These are phyloP conservation scores for Carpinus fangiana DNA, from an alignment of 306 rosid genomes.

Conservation along the genomic window DNA sequence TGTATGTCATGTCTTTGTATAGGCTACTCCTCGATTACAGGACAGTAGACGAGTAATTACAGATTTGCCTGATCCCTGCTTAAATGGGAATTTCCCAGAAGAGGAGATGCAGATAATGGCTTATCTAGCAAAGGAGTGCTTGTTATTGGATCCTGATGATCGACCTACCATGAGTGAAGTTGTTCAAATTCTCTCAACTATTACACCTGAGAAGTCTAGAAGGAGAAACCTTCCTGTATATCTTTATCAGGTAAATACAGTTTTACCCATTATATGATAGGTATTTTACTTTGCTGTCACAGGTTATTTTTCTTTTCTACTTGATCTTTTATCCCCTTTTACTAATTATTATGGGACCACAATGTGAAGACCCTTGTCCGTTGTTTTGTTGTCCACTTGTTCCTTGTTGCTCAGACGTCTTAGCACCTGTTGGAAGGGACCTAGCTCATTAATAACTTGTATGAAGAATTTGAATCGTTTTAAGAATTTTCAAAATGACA, in stretches of 20 bases:
- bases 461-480: too few species aligned
- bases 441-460: not conserved
- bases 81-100: conserved; percentile 71
- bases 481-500: too few species aligned
- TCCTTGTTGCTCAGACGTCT: not conserved
- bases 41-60: conserved; percentile 63
- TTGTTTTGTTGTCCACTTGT: too few species aligned
- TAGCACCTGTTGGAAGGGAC: not conserved
- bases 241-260: conserved; percentile 60
- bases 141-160: conserved; percentile 82
- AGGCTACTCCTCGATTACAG: conserved; percentile 79
- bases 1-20: conserved; percentile 29
- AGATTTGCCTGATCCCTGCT: conserved; percentile 69
- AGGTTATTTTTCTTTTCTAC: not conserved
- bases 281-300: not conserved
- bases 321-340: not conserved
- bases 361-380: not conserved
- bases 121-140: conserved; percentile 91
- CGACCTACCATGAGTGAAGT: conserved; percentile 96
- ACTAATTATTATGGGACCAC: not conserved
- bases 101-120: conserved; percentile 94
- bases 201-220: conserved; percentile 72
- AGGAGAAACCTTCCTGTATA: conserved; percentile 59
- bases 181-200: conserved; percentile 83
- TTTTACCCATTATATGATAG: conserved; percentile 4